These are phyloP conservation scores for Botrytis fabae DNA, from an alignment of 2,329 filamentous ascomycete genomes.

Conservation along the genomic window DNA sequence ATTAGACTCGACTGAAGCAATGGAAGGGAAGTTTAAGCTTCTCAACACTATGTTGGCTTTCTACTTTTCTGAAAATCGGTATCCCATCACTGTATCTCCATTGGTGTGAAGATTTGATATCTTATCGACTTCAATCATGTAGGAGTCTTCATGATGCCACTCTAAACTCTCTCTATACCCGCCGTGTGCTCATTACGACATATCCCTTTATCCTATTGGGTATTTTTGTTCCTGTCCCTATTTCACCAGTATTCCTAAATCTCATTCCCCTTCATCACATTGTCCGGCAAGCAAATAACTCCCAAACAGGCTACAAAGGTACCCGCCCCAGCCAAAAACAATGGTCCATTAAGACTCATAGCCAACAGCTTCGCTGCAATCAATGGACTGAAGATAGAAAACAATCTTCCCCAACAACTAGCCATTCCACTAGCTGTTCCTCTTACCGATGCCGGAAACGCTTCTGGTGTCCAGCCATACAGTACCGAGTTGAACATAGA, in stretches of 20 bases:
- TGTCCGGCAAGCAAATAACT: constrained; percentile 49
- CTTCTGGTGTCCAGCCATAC: constrained; percentile 33
- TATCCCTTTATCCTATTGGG: not conserved
- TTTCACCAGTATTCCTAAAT: constrained; percentile 5
- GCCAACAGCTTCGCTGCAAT: constrained; percentile 51
- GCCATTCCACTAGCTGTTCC: constrained; percentile 56
- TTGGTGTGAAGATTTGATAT: not conserved
- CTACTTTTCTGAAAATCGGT: not conserved
- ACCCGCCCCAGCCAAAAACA: constrained; percentile 58
- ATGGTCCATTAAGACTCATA: constrained; percentile 49
- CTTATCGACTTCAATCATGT: not conserved
- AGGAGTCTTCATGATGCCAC: not conserved
- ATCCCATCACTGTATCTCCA: no score
- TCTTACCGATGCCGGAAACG: constrained; percentile 48
- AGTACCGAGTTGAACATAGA: constrained; percentile 35
- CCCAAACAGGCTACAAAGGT: constrained; percentile 54
- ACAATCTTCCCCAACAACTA: constrained; percentile 59
- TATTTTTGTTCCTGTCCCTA: not conserved
- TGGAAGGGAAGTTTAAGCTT: not conserved
- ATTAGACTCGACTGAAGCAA: not conserved
- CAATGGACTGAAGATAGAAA: constrained; percentile 58
- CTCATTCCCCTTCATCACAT: constrained; percentile 22
- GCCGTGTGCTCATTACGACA: not conserved
- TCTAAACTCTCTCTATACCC: not conserved
- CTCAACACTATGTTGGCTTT: no score